phyloP scores from a whole-genome alignment of 1,284 basidiomycete genomes.

The Mycena sp. region DNA sequence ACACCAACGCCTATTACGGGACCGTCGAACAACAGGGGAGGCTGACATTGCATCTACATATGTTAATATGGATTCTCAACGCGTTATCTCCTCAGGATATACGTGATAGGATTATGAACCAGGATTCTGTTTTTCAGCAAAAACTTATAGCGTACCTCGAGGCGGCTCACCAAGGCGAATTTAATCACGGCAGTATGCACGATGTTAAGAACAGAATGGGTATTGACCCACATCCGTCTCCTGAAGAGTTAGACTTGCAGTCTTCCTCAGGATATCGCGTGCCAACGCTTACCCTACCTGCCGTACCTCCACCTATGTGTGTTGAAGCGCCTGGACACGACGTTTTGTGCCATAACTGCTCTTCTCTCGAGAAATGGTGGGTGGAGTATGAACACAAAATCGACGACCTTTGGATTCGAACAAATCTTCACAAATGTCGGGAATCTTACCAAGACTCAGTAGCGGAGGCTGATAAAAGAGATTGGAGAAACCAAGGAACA shows the following conservation, averaged over 20 bases:
- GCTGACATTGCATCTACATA: background rate
- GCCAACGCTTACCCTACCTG: conserved; percentile 2
- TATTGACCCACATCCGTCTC: background rate
- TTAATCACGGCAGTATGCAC: background rate
- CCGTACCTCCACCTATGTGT: background rate
- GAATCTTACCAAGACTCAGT: background rate
- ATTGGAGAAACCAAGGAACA: conserved; percentile 12
- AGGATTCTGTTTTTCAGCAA: background rate
- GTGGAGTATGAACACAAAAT: conserved; percentile 1
- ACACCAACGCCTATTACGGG: background rate
- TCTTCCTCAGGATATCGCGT: background rate
- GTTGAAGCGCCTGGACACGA: too few relatives aligned
- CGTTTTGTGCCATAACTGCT: too few relatives aligned
- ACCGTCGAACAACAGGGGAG: background rate
- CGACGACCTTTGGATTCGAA: conserved; percentile 15
- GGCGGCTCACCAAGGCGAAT: conserved; percentile 16
- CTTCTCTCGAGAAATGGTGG: background rate
- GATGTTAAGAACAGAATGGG: background rate
- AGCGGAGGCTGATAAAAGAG: background rate
- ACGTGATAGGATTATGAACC: background rate
- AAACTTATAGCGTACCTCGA: conserved; percentile 21
- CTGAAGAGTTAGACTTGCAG: background rate
- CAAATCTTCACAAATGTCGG: conserved; percentile 16
- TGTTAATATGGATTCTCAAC: background rate
- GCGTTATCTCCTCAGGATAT: conserved; percentile 24